These are phyloP conservation scores for Emergomyces pasteurianus DNA, from an alignment of 2,329 filamentous ascomycete genomes.

Conservation along the genomic window DNA sequence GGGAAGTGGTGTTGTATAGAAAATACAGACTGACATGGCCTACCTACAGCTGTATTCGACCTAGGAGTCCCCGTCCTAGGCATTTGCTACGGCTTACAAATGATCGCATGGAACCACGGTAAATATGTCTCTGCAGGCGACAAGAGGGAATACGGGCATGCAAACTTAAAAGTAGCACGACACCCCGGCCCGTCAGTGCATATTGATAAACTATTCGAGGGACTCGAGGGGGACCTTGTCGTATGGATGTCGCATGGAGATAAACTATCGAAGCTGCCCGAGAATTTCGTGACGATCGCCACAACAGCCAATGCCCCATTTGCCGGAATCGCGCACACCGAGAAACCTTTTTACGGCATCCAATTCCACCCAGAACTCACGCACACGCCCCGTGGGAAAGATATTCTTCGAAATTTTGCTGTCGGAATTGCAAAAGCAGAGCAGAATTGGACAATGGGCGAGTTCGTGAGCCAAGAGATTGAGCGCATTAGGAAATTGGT, in stretches of 20 bases:
- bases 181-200: slow-evolving; percentile 34
- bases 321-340: slow-evolving; percentile 55
- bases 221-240: slow-evolving; percentile 56
- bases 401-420: slow-evolving; percentile 71
- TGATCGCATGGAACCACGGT: slow-evolving; percentile 59
- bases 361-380: slow-evolving; percentile 87
- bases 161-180: slow-evolving; percentile 50
- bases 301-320: slow-evolving; percentile 64
- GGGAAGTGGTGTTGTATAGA: background rate
- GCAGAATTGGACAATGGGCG: slow-evolving; percentile 73
- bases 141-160: slow-evolving; percentile 60
- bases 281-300: slow-evolving; percentile 61
- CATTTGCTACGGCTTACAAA: slow-evolving; percentile 54
- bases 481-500: slow-evolving; percentile 68
- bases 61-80: slow-evolving; percentile 51
- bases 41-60: slow-evolving; percentile 49
- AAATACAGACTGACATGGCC: background rate
- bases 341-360: slow-evolving; percentile 58
- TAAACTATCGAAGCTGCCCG: slow-evolving; percentile 64
- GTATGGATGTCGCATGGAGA: slow-evolving; percentile 86
- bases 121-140: slow-evolving; percentile 54
- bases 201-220: slow-evolving; percentile 67
- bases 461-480: slow-evolving; percentile 74
- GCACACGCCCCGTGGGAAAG: slow-evolving; percentile 56
- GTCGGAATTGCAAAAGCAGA: slow-evolving; percentile 67